Conservation (phyloP, 2,329 filamentous ascomycete species). For the Aspergillus fijiensis region DNA sequence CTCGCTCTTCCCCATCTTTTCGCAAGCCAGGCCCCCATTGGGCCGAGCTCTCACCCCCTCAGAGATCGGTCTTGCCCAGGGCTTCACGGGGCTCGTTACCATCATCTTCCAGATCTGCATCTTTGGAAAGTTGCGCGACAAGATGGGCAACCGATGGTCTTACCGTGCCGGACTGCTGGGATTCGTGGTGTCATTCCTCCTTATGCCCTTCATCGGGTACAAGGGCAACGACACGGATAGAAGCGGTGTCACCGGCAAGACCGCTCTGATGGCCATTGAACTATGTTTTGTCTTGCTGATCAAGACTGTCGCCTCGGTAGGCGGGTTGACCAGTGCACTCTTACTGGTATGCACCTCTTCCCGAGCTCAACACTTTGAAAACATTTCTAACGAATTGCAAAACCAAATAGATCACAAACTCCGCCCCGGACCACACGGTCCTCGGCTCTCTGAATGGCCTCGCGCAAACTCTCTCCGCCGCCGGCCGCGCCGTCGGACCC, state of each 20-base stretch:
- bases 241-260: slow-evolving; percentile 57
- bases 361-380: no score
- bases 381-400: background rate
- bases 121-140: slow-evolving; percentile 75
- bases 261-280: slow-evolving; percentile 73
- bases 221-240: slow-evolving; percentile 60
- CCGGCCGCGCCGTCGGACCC: slow-evolving; percentile 82
- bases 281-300: slow-evolving; percentile 77
- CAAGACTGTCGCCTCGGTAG: slow-evolving; percentile 88
- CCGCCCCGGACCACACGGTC: slow-evolving; percentile 78
- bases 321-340: slow-evolving; percentile 84
- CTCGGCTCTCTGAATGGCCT: slow-evolving; percentile 90
- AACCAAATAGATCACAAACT: slow-evolving; percentile 76
- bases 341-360: slow-evolving; percentile 63
- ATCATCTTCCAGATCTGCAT: slow-evolving; percentile 87
- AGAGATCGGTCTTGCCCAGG: slow-evolving; percentile 82
- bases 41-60: slow-evolving; percentile 73
- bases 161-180: slow-evolving; percentile 78
- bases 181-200: slow-evolving; percentile 75
- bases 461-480: slow-evolving; percentile 88
- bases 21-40: slow-evolving; percentile 69
- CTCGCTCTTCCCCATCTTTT: slow-evolving; percentile 91
- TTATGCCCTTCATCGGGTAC: slow-evolving; percentile 90
- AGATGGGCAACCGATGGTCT: slow-evolving; percentile 79
- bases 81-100: slow-evolving; percentile 78